phyloP scores from a whole-genome alignment of 208 protist genomes.

The Acanthamoeba divionensis region DNA sequence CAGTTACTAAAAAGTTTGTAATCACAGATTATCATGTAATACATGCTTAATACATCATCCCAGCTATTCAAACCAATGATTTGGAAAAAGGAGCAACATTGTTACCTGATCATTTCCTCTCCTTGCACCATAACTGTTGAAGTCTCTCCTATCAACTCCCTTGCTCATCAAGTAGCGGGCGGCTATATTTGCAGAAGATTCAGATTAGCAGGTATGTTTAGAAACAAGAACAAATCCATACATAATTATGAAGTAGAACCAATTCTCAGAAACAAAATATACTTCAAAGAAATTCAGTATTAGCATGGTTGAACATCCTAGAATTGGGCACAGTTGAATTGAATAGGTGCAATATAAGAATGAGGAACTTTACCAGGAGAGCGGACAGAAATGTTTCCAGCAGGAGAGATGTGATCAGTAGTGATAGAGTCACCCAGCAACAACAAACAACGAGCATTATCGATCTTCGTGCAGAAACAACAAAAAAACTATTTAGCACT shows the following conservation, averaged over 20 bases:
- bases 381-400: slow-evolving; percentile 92
- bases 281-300: too few relatives aligned
- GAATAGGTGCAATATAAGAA: too few relatives aligned
- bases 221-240: too few relatives aligned
- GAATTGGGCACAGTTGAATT: too few relatives aligned
- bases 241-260: too few relatives aligned
- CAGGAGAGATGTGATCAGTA: slow-evolving; percentile 91
- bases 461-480: slow-evolving; percentile 65
- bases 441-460: slow-evolving; percentile 86
- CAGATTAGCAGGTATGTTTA: neutral
- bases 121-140: slow-evolving; percentile 94
- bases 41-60: too few relatives aligned
- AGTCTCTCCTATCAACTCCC: slow-evolving; percentile 90
- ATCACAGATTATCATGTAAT: too few relatives aligned
- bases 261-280: too few relatives aligned
- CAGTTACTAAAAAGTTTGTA: too few relatives aligned
- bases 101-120: slow-evolving; percentile 92
- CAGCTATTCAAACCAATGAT: too few relatives aligned
- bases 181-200: neutral
- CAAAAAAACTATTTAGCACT: neutral
- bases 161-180: slow-evolving; percentile 65
- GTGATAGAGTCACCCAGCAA: slow-evolving; percentile 94
- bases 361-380: slow-evolving; percentile 80
- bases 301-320: too few relatives aligned
- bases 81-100: too few relatives aligned